Base-by-base conservation (phyloP, 768 basidiomycete genomes). In the Thelephora aurantiotincta region DNA sequence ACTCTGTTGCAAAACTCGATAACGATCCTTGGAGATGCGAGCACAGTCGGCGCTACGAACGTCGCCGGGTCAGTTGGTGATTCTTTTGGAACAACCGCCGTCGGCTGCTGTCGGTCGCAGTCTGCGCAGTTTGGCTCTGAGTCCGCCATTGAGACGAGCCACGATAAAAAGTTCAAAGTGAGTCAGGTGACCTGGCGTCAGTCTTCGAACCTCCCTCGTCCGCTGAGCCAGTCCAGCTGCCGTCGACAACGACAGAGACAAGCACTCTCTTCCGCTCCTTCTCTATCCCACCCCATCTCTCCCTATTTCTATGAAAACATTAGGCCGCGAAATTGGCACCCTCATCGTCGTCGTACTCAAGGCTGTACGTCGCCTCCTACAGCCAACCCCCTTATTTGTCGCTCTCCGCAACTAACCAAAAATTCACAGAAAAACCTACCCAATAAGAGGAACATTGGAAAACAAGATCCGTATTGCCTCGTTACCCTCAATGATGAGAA, bases 1-100 rank as follows among this genome's bases (percentile, higher is more conserved):
- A 90, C 87, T 67, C 89, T 70, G 61, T 93, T 88, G 62, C 92
- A 97, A 59, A 90, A 97, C 62, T 97, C 92, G 52, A 97, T 85
- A 6, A 73, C 74, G n/a, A 94, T 65, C 23, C 73, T 73, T 2
- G 85, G 77, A 9, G 49, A n/a, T 5, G 59, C 62, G 33, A 70
- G 58, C 18, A 69, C 64, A 6, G 59, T 61, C 2, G 81, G 82
- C 48, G 74, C 72, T 9, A 73, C 60, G 57, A 85, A 83, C 0
- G 73, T 73, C 0, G 71, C 59, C 2, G 71, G 65, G 51, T 81
- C 72, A 36, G 72, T 54, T 6, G 60, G 52, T 14, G 14, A 13
- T 13, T 13, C 36, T 37, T 37, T 37, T 2, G 36, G 3, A 37
- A 14, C 36, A 13, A 13, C 19, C 14, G 19, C 5, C 19, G 3